Base-by-base conservation (phyloP, 2,329 filamentous ascomycete species). In the Aphanoascus verrucosus region DNA sequence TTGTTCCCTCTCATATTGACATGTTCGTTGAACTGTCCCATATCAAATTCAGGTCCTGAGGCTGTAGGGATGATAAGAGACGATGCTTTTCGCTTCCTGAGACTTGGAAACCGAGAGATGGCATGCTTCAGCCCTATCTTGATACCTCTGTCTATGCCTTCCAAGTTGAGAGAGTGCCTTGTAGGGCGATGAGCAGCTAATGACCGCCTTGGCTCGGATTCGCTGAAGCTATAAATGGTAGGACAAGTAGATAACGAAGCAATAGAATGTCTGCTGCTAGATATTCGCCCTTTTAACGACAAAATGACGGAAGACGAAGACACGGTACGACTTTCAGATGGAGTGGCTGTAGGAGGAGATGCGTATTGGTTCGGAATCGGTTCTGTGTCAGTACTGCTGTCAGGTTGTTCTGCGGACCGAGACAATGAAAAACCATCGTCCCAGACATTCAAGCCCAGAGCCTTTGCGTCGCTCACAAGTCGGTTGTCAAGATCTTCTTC, bases 181-280 rank as follows among this genome's bases (percentile, higher is more conserved):
- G 49, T 11, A 7, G 42, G 35, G n/a, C 37, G 14, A 11, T 42
- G 11, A 11, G 51, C 28, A 58, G 62, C 46, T 62, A 54, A n/a
- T 20, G 52, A 45, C 38, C 41, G 20, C 15, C 60, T 64, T 32
- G 63, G 66, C 49, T 50, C 47, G 23, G 43, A 42, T 37, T 71
- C 67, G 42, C 56, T 66, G 2, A 67, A 69, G 55, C 65, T 67
- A 51, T 63, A 69, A 3, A 67, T 69, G 4, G 69, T 70, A 8
- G 68, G 69, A 15, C 68, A 65, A 6, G 69, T 71, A 5, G 68
- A 71, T 5, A 66, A 57, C 5, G 69, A 71, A 19, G 64, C 63
- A 23, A 69, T 58, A 38, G 69, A 72, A 38, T 68, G 67, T 20
- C 64, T 61, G 57, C 69, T 71, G 60, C 55, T 67, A 63, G 19